Percentiles rank a stretch among this genome's conserved stretches.
Evolutionary conservation across 78 protist species (phyloP).

Genomic region (Chrysochromulina tobinii): DNA sequence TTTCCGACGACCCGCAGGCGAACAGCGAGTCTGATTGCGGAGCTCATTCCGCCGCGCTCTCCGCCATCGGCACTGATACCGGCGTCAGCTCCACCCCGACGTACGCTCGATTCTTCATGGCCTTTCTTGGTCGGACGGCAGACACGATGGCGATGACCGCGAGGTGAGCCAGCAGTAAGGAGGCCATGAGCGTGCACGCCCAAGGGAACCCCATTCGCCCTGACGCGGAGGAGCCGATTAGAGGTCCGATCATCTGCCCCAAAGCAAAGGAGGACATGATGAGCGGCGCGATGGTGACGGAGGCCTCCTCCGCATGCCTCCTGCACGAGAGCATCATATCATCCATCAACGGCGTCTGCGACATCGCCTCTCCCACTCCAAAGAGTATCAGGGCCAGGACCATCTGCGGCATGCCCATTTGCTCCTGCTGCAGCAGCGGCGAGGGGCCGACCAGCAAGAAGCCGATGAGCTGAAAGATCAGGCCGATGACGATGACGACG

Average conservation of each 20-base stretch:
- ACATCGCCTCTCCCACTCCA: slow-evolving; percentile 15
- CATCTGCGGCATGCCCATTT: not conserved
- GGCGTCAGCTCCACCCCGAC: no score
- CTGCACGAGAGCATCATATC: not conserved
- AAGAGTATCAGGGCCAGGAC: not conserved
- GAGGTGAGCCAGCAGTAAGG: no score
- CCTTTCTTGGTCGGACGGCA: no score
- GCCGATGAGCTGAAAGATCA: not conserved
- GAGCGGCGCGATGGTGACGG: not conserved
- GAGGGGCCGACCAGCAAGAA: slow-evolving; percentile 2
- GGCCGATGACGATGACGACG: not conserved
- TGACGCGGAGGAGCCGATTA: not conserved
- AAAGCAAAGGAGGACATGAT: not conserved
- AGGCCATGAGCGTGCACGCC: slow-evolving; percentile 18
- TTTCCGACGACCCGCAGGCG: no score
- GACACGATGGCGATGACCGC: no score
- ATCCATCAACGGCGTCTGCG: not conserved
- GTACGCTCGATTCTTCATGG: no score
- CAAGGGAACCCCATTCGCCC: not conserved
- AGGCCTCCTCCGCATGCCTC: not conserved
- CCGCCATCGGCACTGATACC: no score
- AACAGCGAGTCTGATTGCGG: no score
- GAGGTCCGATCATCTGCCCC: not conserved
- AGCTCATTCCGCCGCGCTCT: no score
- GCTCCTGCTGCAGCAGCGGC: not conserved